Evolutionary conservation across 2,329 filamentous ascomycete genomes (phyloP).

Genomic region (Capronia americana): DNA sequence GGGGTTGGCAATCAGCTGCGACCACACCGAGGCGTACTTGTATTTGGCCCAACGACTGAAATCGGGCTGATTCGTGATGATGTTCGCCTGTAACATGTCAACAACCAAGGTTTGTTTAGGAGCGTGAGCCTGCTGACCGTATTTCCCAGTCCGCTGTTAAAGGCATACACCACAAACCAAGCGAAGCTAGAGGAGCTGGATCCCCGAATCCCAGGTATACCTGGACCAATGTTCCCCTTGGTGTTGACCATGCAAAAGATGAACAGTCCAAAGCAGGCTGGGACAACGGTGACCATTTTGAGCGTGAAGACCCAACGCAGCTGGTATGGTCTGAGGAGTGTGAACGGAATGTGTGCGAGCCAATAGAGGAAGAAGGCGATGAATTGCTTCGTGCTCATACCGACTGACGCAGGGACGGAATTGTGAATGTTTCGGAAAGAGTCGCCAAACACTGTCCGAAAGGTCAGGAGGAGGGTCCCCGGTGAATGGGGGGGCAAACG

Average conservation of each 20-base stretch:
- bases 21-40: conserved; percentile 5
- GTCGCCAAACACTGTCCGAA: conserved; percentile 44
- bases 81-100: no score
- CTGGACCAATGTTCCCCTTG: conserved; percentile 36
- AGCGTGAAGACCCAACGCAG: conserved; percentile 55
- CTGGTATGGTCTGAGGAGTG: conserved; percentile 54
- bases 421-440: conserved; percentile 46
- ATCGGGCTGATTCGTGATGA: conserved; percentile 10
- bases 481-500: no score
- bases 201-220: no score
- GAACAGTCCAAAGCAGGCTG: conserved; percentile 48
- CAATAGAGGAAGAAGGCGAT: conserved; percentile 50
- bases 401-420: conserved; percentile 42
- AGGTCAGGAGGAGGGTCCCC: neutral
- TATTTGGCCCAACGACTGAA: conserved; percentile 8
- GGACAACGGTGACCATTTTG: conserved; percentile 51
- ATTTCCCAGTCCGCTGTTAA: conserved; percentile 19
- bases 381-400: conserved; percentile 47
- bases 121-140: conserved; percentile 46
- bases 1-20: conserved; percentile 46
- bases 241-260: conserved; percentile 49
- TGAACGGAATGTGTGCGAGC: conserved; percentile 48
- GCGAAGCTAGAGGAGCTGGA: conserved; percentile 11
- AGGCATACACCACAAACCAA: conserved; percentile 49
- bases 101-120: conserved; percentile 37